Base-by-base conservation (phyloP, 345 rosid genomes). In the Mercurialis annua region DNA sequence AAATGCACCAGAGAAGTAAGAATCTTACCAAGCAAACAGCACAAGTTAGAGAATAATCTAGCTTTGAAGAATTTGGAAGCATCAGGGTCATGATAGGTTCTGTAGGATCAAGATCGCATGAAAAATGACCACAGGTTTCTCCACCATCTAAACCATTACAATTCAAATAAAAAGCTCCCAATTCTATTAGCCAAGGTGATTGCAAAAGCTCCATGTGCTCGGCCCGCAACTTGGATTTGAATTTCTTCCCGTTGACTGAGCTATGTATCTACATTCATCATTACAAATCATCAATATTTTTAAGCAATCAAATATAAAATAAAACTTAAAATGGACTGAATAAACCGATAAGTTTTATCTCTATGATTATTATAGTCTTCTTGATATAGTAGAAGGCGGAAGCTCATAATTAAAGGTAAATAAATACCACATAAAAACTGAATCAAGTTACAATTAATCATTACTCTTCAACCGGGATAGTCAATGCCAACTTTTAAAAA, bases 141-240 rank as follows among this genome's bases (percentile, higher is more conserved):
- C 64, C 81, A 69, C 72, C 65, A 14, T 85, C 81, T 53, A 81
- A 78, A 10, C 82, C 89, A 66, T 73, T 52, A 36, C 81, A 84
- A 76, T 94, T 90, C 74, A 94, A 79, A 73, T 70, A 86, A 71
- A 94, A 87, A 30, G 92, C 99, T 69, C 97, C 99, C 72, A 94
- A 73, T 73, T 94, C 99, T 64, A 93, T 81, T 34, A 94, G 80
- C 99, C 97, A 94, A 59, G 99, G 99, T 11, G 91, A 93, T 42
- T 89, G 99, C 82, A 94, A 73, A 26, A 91, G 87, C 83, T 94
- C 97, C 33, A 84, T 79, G 53, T 90, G 96, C 61, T 87, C 92
- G 0, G 91, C 88, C 71, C 87, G 81, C 95, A 94, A 53, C 83
- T 87, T 90, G 76, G 85, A 79, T 66, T 81, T 91, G 74, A 94